These are phyloP conservation scores for Camellia granthamiana DNA, from an alignment of 148 eudicot genomes.

Conservation along the genomic window DNA sequence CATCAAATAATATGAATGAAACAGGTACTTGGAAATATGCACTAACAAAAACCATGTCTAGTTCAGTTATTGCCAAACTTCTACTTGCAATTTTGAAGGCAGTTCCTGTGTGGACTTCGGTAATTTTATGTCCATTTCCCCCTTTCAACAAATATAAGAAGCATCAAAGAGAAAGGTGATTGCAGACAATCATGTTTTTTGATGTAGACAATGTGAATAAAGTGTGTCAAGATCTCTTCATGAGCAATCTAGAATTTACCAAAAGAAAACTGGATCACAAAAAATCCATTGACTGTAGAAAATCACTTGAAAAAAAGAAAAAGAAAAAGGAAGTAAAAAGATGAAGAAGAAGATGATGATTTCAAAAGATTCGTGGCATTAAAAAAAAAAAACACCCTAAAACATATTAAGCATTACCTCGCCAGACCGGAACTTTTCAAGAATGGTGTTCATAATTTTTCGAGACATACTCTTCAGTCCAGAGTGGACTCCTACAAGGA, in stretches of 20 bases:
- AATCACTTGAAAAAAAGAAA: no score
- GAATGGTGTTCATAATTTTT: constrained; percentile 54
- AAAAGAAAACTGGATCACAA: no score
- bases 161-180: background rate
- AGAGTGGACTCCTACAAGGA: constrained; percentile 77
- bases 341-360: background rate
- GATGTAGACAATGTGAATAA: background rate
- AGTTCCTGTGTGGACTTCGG: no score
- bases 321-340: background rate
- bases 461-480: constrained; percentile 70
- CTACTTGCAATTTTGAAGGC: no score
- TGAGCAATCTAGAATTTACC: no score
- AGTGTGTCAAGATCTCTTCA: background rate
- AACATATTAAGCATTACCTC: constrained; percentile 50
- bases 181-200: background rate
- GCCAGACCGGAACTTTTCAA: constrained; percentile 81
- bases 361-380: constrained; percentile 9
- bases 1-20: no score
- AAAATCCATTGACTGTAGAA: background rate
- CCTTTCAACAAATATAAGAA: background rate
- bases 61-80: no score
- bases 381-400: background rate
- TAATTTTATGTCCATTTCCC: no score
- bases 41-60: no score
- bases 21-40: no score